These are phyloP conservation scores for Pseudogymnoascus sp. DNA, from an alignment of 2,329 filamentous ascomycete genomes.

Conservation along the genomic window DNA sequence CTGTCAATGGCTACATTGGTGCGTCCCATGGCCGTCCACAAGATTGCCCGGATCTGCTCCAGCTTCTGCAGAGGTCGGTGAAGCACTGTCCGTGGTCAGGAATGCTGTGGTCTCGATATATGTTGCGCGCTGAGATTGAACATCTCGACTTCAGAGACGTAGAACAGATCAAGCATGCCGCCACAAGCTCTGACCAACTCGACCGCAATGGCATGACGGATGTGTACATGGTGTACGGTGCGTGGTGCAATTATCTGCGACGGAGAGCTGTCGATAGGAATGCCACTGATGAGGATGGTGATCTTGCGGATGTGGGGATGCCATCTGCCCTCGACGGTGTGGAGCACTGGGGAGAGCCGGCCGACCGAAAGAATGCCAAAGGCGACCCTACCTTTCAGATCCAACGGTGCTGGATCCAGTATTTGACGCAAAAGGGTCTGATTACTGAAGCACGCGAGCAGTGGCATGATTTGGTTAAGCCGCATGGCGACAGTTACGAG, in stretches of 20 bases:
- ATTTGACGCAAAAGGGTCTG: constrained; percentile 74
- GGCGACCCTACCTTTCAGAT: constrained; percentile 86
- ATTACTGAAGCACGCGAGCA: constrained; percentile 67
- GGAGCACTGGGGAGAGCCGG: constrained; percentile 58
- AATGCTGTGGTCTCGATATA: constrained; percentile 79
- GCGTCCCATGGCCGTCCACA: constrained; percentile 22
- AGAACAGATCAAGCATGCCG: constrained; percentile 83
- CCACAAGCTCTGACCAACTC: constrained; percentile 76
- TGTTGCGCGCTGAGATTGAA: constrained; percentile 75
- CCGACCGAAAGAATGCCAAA: constrained; percentile 56
- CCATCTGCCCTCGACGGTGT: constrained; percentile 80
- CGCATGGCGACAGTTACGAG: constrained; percentile 71
- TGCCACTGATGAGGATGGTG: constrained; percentile 71
- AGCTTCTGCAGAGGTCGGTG: constrained; percentile 72
- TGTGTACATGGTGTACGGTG: constrained; percentile 81
- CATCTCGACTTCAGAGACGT: constrained; percentile 70
- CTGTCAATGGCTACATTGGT: constrained; percentile 25
- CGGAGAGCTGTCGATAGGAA: constrained; percentile 70
- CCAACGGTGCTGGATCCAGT: constrained; percentile 87
- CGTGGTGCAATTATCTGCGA: constrained; percentile 92
- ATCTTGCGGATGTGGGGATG: constrained; percentile 85
- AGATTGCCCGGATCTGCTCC: constrained; percentile 46
- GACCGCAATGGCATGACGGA: constrained; percentile 82
- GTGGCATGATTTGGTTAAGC: constrained; percentile 64
- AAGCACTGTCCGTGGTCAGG: constrained; percentile 92